phyloP scores from a whole-genome alignment of 148 eudicot genomes.

The Amaranthus hypochondriacus region DNA sequence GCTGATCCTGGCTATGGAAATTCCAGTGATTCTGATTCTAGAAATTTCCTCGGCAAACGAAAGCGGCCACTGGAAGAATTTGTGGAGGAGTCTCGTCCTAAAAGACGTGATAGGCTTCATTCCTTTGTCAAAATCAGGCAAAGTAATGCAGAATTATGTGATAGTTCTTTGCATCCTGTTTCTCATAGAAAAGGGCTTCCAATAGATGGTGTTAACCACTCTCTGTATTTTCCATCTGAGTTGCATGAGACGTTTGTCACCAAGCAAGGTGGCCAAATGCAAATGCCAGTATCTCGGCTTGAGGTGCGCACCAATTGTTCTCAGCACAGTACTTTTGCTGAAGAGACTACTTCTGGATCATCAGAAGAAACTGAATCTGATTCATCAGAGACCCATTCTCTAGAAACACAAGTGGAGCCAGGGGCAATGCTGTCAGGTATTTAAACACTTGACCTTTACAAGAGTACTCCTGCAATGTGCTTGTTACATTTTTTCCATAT shows the following conservation, averaged over 20 bases:
- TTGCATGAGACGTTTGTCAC: slow-evolving; percentile 31
- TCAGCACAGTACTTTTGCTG: slow-evolving; percentile 35
- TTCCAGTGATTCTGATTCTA: slow-evolving; percentile 28
- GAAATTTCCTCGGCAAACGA: slow-evolving; percentile 34
- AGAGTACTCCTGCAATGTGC: not conserved
- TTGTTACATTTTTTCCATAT: not conserved
- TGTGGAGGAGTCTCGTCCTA: slow-evolving; percentile 36
- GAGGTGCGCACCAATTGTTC: slow-evolving; percentile 26
- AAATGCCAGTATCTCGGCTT: slow-evolving; percentile 28
- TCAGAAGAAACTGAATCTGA: slow-evolving; percentile 79
- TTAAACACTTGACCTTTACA: not conserved
- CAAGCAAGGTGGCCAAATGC: slow-evolving; percentile 31
- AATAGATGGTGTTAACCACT: slow-evolving; percentile 31
- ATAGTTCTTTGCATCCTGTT: slow-evolving; percentile 37
- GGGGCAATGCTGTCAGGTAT: slow-evolving; percentile 58
- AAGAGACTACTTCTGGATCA: slow-evolving; percentile 53
- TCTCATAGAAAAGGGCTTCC: slow-evolving; percentile 39
- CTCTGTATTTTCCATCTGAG: slow-evolving; percentile 32
- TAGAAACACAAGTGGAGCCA: slow-evolving; percentile 43
- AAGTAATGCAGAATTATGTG: slow-evolving; percentile 33
- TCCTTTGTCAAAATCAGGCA: slow-evolving; percentile 43
- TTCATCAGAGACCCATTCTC: slow-evolving; percentile 63
- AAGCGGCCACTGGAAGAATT: slow-evolving; percentile 37
- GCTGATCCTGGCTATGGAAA: slow-evolving; percentile 27
- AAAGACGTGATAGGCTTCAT: slow-evolving; percentile 47